Evolutionary conservation across 768 basidiomycete genomes (phyloP), one percentile per base, ranked within the genome.

Genomic region (Mycena rebaudengoi): DNA sequence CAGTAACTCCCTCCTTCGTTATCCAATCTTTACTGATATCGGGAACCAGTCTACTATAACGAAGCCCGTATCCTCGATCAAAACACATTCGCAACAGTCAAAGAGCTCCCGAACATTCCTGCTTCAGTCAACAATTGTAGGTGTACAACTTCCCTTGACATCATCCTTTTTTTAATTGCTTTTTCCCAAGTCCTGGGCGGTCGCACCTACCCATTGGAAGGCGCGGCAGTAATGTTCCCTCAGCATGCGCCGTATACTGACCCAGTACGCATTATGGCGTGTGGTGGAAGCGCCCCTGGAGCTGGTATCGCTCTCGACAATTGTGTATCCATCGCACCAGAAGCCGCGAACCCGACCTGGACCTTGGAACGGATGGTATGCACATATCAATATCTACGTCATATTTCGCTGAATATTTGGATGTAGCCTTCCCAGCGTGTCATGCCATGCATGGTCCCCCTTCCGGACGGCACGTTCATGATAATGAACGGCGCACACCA

Each of bases 51-150:
- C 2, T 93, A 94, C 69, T 93, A 88, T 78, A 94, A 94, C 63
- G 90, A 94, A 72, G 92, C 92, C 1, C 86, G 92, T n/a, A 86
- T 94, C 62, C 79, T 94, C 21, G 84, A 94, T 60, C 87, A 89
- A 0, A 77, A 73, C 14, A 90, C 85, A 1, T 92, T 94, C 64
- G 75, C 80, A 23, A 93, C 92, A 0, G 72, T 87, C 46, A 76
- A 75, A 6, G 74, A 79, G 13, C 75, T 93, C 5, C 92, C 92
- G 12, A 91, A 92, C 68, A 86, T 91, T 60, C 92, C 92, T 0
- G 91, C 88, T 0, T 81, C 88, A 1, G 92, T 94, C 40, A 88
- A 87, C 65, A 86, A 90, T 68, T 88, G 84, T 85, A 62, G 60
- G 81, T 45, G 7, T 25, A 28, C 14, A 18, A 7, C n/a, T 26